phyloP scores from a whole-genome alignment of 2,329 filamentous ascomycete species.

The Colletotrichum sp. region DNA sequence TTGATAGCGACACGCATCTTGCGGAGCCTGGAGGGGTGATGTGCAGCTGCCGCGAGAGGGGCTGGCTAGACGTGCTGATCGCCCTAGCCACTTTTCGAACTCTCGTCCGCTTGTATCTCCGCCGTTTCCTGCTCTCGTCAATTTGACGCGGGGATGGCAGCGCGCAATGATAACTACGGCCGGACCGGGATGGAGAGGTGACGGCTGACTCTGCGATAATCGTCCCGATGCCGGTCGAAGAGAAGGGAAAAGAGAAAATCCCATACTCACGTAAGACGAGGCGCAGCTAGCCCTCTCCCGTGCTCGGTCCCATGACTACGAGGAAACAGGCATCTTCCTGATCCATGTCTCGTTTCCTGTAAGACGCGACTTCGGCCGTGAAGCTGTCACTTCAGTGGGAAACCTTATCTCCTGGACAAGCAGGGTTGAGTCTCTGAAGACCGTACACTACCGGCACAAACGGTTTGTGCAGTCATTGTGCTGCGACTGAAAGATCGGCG shows the following conservation, averaged over 20 bases:
- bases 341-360: background rate
- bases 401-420: slow-evolving; percentile 17
- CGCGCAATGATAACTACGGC: background rate
- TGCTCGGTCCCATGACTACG: slow-evolving; percentile 8
- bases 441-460: background rate
- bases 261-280: slow-evolving; percentile 14
- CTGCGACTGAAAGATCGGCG: background rate
- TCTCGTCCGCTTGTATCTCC: background rate
- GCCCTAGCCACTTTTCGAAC: slow-evolving; percentile 5
- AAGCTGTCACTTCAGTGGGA: slow-evolving; percentile 15
- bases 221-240: background rate
- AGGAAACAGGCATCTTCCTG: background rate
- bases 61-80: slow-evolving; percentile 14
- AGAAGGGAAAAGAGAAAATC: slow-evolving; percentile 2
- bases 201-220: background rate
- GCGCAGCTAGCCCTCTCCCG: slow-evolving; percentile 4
- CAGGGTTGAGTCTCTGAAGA: background rate
- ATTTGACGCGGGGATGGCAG: background rate
- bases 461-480: slow-evolving; percentile 5
- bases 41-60: slow-evolving; percentile 18
- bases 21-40: slow-evolving; percentile 18
- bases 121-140: background rate
- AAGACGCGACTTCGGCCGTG: background rate
- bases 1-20: slow-evolving; percentile 16
- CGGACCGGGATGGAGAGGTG: background rate